A percentile compares a stretch with the other conserved stretches of the same genome.
Conservation (phyloP, 441 rosid genomes). For the Gossypium davidsonii region DNA sequence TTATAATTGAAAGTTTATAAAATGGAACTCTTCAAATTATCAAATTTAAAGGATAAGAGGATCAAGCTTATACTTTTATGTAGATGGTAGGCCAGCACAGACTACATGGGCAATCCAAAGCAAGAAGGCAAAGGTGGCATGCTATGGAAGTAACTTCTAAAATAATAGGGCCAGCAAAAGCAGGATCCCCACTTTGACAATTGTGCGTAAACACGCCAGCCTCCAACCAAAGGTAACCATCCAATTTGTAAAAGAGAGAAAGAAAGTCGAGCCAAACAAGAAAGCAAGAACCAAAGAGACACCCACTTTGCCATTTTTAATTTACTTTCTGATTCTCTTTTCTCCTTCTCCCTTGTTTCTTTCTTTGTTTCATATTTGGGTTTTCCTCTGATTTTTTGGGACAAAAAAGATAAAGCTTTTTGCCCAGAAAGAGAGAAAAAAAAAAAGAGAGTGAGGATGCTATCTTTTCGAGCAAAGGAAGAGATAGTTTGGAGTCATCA, state of each 20-base stretch:
- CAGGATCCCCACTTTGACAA: conserved; percentile 11
- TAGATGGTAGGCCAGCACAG: neutral
- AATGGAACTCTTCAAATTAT: neutral
- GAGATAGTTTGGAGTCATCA: conserved; percentile 15
- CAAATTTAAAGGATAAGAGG: neutral
- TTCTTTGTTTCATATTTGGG: conserved; percentile 1
- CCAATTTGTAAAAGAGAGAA: neutral
- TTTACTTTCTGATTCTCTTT: neutral
- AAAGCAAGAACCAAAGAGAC: conserved; percentile 3
- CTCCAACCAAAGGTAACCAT: conserved; percentile 7
- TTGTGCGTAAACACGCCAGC: conserved; percentile 19
- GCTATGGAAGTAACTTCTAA: neutral
- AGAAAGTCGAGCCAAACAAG: conserved; percentile 14
- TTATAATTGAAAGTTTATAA: no score
- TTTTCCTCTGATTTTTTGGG: neutral
- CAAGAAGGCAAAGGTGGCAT: neutral
- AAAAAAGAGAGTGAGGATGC: neutral
- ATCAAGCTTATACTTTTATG: neutral
- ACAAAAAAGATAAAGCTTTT: neutral
- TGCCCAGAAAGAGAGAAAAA: neutral
- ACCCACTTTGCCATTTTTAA: conserved; percentile 25
- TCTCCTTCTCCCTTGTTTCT: neutral
- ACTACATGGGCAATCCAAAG: neutral
- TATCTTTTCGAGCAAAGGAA: neutral
- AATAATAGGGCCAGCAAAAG: conserved; percentile 4